phyloP scores from a whole-genome alignment of 192 early-diverging fungal genomes.

The Coemansia sp. region DNA sequence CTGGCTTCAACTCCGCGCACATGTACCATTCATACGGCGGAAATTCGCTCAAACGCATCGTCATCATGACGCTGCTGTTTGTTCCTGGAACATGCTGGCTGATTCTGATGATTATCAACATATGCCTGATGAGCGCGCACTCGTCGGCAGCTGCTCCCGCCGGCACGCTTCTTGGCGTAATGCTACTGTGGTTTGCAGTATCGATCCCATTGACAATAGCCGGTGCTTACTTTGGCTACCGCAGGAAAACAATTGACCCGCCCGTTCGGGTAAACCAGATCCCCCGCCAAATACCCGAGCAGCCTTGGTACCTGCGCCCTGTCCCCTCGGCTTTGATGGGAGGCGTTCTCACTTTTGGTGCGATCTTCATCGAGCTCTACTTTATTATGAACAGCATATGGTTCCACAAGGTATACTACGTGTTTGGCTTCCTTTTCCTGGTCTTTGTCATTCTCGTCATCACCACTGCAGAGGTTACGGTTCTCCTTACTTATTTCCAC shows the following conservation, averaged over 20 bases:
- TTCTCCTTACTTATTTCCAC: conserved; percentile 89
- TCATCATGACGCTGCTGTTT: conserved; percentile 78
- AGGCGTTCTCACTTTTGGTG: conserved; percentile 88
- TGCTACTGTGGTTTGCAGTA: conserved; percentile 81
- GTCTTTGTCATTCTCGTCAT: conserved; percentile 85
- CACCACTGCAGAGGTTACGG: conserved; percentile 83
- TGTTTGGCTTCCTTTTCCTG: conserved; percentile 90
- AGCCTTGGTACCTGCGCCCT: conserved; percentile 77
- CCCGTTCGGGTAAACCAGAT: conserved; percentile 93
- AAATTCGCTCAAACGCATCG: conserved; percentile 82
- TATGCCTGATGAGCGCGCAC: conserved; percentile 76
- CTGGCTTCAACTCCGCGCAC: conserved; percentile 90
- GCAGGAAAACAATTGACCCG: conserved; percentile 66
- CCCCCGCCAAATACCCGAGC: conserved; percentile 90
- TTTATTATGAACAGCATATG: conserved; percentile 95
- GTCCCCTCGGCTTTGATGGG: conserved; percentile 74
- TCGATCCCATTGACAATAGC: conserved; percentile 83
- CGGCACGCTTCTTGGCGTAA: conserved; percentile 78
- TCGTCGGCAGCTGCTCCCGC: conserved; percentile 92
- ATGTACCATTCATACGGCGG: conserved; percentile 95
- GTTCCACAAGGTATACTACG: conserved; percentile 92
- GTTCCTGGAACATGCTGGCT: conserved; percentile 71
- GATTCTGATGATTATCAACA: conserved; percentile 74
- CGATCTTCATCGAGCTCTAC: conserved; percentile 96
- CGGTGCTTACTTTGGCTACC: conserved; percentile 74